Evolutionary conservation across 164 flowering plant genomes (phyloP), one percentile per base, ranked within the genome.

Genomic region (Chimonanthus salicifolius): DNA sequence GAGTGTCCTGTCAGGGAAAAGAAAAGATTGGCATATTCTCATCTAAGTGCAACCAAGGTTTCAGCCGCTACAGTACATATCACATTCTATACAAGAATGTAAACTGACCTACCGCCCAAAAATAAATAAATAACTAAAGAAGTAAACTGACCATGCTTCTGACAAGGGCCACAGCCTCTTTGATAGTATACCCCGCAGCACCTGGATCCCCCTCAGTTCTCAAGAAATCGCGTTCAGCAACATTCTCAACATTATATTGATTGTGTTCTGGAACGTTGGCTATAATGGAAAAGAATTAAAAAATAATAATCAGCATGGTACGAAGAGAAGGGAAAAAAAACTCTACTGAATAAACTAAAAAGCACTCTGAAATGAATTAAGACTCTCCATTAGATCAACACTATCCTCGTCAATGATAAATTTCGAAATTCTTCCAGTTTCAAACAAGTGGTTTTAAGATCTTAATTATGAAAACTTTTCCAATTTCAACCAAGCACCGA

Each of bases 181-280:
- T 92, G 45, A 94, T 90, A 64, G 99, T 89, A 79, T 96, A 96
- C 13, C 98, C 99, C 15, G 80, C 85, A 75, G 92, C 97, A 76
- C 84, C 94, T 81, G 99, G 99, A 78, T 94, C 98, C 67, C 99
- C 99, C 71, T 92, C 98, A 69, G 97, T 89, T 72, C 94, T 82
- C 74, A 94, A 80, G 74, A 83, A 88, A 81, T 96, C 99, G 49
- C 97, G 94, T 65, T 89, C 89, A 73, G 85, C 73, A 71, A 88
- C 92, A 83, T 81, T 87, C 49, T 82, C 86, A 73, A 70, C 83
- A 78, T 60, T 78, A 69, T 76, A 76, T 49, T 75, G 76, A 74
- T 68, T 73, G 15, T 49, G 54, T 65, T 67, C 72, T 45, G 84
- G 62, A 58, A 16, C 45, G 77, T 71, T 74, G 68, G 85, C 93